These are phyloP conservation scores for Pugionium cornutum DNA, from an alignment of 345 rosid species.

Conservation along the genomic window DNA sequence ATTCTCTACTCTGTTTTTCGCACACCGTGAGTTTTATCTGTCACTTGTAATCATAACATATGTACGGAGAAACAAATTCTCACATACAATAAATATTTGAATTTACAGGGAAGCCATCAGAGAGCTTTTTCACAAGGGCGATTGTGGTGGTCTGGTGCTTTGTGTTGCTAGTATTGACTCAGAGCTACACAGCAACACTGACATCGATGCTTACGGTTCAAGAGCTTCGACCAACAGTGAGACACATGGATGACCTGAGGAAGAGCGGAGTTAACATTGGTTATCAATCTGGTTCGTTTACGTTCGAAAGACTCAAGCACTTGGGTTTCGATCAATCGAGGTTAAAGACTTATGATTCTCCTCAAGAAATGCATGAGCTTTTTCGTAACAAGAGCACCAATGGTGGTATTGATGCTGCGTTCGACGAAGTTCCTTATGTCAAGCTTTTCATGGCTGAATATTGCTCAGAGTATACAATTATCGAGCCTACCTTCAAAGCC, in stretches of 20 bases:
- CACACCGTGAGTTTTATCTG: constrained; percentile 33
- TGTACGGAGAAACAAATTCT: not conserved
- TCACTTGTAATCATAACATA: too few relatives aligned
- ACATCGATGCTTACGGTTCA: constrained; percentile 65
- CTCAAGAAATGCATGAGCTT: constrained; percentile 44
- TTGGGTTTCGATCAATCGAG: constrained; percentile 39
- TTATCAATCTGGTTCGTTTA: constrained; percentile 48
- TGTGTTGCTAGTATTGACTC: constrained; percentile 63
- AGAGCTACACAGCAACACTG: constrained; percentile 76
- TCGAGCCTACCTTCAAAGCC: constrained; percentile 44
- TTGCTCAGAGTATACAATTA: constrained; percentile 45
- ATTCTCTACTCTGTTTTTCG: constrained; percentile 33
- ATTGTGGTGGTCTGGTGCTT: constrained; percentile 73
- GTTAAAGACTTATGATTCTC: constrained; percentile 34
- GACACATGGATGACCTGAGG: constrained; percentile 46
- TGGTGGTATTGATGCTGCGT: constrained; percentile 51
- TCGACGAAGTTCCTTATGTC: constrained; percentile 46
- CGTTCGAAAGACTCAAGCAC: constrained; percentile 38
- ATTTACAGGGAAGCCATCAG: constrained; percentile 58
- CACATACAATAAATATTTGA: not conserved
- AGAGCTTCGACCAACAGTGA: constrained; percentile 54
- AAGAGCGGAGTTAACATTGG: constrained; percentile 50
- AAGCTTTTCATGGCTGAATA: constrained; percentile 42
- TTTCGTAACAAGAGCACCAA: constrained; percentile 43
- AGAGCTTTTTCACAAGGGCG: constrained; percentile 52